Base-by-base conservation (phyloP, 306 rosid genomes). In the Hylodesmum podocarpum region DNA sequence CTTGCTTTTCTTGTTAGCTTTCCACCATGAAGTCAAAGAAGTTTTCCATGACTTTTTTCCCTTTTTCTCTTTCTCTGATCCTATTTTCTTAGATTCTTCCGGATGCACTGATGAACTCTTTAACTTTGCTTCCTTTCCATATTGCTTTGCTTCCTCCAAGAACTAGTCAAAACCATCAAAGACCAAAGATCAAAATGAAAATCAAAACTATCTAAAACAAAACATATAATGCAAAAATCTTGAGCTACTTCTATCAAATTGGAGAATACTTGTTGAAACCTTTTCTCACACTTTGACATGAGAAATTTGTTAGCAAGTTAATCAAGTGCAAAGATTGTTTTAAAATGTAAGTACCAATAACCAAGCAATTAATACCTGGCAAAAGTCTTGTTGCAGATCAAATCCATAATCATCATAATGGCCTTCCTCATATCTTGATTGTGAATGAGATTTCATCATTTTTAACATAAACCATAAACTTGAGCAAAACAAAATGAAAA, bases 41-140 rank as follows among this genome's bases (percentile, higher is more conserved):
- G 66, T 81, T 63, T 84, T 96, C 99, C 97, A 96, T 58, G 93
- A 79, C 84, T 86, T 90, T 88, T 87, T 89, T 57, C 66, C 78
- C 74, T 71, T 88, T 62, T 68, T 82, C 76, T 78, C 84, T 47
- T 77, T 82, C 62, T 76, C 81, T 13, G 50, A 28, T 72, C 79
- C 82, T 84, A 28, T 72, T 66, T 75, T 81, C 34, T 39, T 59
- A 15, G 75, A 81, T 73, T 70, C 89, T 83, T 89, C 91, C 14
- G 88, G 82, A 28, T 70, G 34, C 62, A 82, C 78, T 4, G 78
- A 75, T 21, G 88, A 76, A 76, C 39, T 49, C 84, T 82, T 84
- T 14, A 55, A 69, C 7, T 83, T 84, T 75, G 81, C 53, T 74
- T 77, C 87, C 44, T 74, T 53, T 28, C 70, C 91, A 66, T 84